Evolutionary conservation across 805 yeast species (phyloP).

Genomic region (Saccharomycopsis selenospora): DNA sequence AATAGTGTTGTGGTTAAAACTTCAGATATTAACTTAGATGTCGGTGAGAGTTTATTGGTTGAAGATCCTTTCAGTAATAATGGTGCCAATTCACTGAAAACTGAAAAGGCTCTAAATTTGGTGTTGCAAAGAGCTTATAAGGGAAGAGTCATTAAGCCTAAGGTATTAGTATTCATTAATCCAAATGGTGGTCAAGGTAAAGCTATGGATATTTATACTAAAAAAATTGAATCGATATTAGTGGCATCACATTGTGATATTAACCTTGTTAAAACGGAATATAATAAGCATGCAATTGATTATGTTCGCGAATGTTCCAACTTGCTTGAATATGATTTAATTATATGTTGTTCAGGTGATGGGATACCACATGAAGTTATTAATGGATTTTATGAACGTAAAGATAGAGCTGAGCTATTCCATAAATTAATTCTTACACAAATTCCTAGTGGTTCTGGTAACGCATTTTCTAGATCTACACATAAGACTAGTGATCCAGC

Average conservation of each 20-base stretch:
- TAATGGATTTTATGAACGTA: conserved; percentile 70
- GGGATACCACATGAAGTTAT: conserved; percentile 96
- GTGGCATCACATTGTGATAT: conserved; percentile 54
- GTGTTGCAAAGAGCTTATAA: neutral
- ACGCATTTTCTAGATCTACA: conserved; percentile 80
- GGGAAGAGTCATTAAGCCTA: neutral
- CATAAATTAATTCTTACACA: conserved; percentile 65
- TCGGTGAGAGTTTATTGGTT: neutral
- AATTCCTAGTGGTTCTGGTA: conserved; percentile 95
- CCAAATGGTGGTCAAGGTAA: conserved; percentile 87
- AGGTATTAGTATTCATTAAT: conserved; percentile 61
- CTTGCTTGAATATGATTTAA: conserved; percentile 52
- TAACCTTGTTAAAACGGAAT: conserved; percentile 54
- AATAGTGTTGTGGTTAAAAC: neutral
- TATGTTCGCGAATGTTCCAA: conserved; percentile 44
- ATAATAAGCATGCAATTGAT: conserved; percentile 67
- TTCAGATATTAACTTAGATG: neutral
- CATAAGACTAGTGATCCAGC: conserved; percentile 66
- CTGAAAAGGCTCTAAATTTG: neutral
- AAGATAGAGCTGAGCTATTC: conserved; percentile 59
- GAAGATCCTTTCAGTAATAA: neutral
- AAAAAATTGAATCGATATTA: conserved; percentile 60
- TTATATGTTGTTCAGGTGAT: conserved; percentile 93
- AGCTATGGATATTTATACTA: conserved; percentile 50
- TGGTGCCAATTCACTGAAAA: neutral